Percentiles rank a stretch among this genome's conserved stretches.
Conservation (phyloP, 139 green algal genomes). For the Ettlia oleoabundans region DNA sequence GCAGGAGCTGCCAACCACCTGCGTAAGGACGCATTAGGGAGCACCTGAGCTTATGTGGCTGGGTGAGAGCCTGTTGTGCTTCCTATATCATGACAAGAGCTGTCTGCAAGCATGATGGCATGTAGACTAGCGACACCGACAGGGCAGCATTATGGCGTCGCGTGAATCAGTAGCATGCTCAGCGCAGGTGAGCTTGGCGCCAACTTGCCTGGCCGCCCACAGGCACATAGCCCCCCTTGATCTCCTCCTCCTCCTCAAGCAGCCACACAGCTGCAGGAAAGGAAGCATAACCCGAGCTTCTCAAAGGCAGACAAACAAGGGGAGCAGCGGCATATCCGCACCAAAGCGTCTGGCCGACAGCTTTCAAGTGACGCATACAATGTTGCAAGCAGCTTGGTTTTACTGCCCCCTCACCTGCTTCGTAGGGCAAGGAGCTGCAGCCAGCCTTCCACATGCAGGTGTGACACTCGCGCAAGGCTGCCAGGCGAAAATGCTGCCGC, state of each 20-base stretch:
- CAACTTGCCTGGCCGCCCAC: conserved; percentile 56
- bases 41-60: not conserved
- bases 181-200: not conserved
- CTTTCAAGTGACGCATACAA: too few relatives aligned
- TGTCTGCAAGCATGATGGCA: too few relatives aligned
- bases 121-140: too few relatives aligned
- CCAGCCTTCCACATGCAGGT: conserved; percentile 54
- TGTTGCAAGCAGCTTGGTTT: too few relatives aligned
- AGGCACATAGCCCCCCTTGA: conserved; percentile 51
- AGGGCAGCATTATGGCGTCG: too few relatives aligned
- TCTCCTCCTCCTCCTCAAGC: conserved; percentile 74
- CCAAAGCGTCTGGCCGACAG: too few relatives aligned
- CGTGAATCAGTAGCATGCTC: too few relatives aligned
- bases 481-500: conserved; percentile 55
- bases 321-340: too few relatives aligned
- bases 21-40: conserved; percentile 20
- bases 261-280: conserved; percentile 80
- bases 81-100: too few relatives aligned
- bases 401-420: too few relatives aligned
- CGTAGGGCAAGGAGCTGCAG: conserved; percentile 69
- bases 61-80: not conserved
- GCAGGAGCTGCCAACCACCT: conserved; percentile 55
- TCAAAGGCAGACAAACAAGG: too few relatives aligned
- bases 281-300: too few relatives aligned
- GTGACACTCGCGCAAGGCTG: conserved; percentile 58